Evolutionary conservation across 1,139 yeast genomes (phyloP), one percentile per base, ranked within the genome.

Genomic region (Arxiozyma slooffiae): DNA sequence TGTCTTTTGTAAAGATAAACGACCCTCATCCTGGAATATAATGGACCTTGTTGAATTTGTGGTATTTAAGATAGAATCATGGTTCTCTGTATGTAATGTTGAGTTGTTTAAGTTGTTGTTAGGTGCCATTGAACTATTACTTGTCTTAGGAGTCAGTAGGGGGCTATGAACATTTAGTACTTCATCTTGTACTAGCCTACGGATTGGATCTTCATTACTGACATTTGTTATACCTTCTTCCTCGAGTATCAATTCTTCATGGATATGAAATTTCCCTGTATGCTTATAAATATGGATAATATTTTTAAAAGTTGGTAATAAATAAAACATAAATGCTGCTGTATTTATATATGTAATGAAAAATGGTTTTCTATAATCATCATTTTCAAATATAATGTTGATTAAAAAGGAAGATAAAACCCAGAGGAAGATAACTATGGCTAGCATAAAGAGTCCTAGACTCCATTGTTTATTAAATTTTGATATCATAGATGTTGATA

Each of bases 281-380:
- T 50, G 52, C 38, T 53, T 50, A 51, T 64, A 69, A 23, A 61
- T 64, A 30, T 49, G 38, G 21, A 68, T 48, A 3, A 68, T 55
- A 39, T 63, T 67, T 54, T 63, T 62, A 55, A 76, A 63, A 56
- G 80, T 80, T 1, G 96, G 95, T 30, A 84, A 66, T 48, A 92
- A 71, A 64, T 90, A 92, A 50, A 92, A 72, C 14, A 80, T 73
- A 64, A 92, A 92, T 23, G 94, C 79, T 7, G 90, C 82, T 0
- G 97, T 90, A 69, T 90, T 92, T 56, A 90, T 67, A 70, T 90
- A 92, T 1, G 98, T 92, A 58, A 92, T 85, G 57, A 90, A 79
- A 63, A 88, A 90, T n/a, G 98, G 98, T 67, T 92, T 92, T 48
- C 89, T 71, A 66, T 89, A 92, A 34, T 75, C 72, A 53, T 77